Evolutionary conservation across 495 filamentous ascomycete genomes (phyloP).

Genomic region (Neurospora sp.): DNA sequence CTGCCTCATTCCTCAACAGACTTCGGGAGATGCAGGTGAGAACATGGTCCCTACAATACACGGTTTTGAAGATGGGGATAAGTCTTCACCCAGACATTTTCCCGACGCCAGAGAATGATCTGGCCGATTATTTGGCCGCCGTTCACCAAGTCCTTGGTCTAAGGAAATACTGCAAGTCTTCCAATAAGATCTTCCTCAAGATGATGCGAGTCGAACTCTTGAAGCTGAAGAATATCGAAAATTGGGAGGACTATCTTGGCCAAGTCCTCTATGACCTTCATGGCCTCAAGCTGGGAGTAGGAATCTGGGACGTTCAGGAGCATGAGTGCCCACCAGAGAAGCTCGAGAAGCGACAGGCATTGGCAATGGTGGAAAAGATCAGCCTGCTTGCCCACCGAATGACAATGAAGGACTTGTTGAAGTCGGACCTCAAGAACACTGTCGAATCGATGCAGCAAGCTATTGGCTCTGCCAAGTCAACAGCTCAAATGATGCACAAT

Average conservation of each 20-base stretch:
- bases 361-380: constrained; percentile 72
- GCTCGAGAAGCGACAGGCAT: constrained; percentile 63
- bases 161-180: constrained; percentile 75
- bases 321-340: constrained; percentile 66
- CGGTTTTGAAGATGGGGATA: constrained; percentile 64
- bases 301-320: constrained; percentile 55
- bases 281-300: constrained; percentile 66
- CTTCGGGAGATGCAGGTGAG: constrained; percentile 84
- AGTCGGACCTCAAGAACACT: constrained; percentile 73
- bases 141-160: constrained; percentile 81
- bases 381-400: constrained; percentile 69
- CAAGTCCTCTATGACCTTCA: constrained; percentile 87
- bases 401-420: constrained; percentile 83
- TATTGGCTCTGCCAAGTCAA: constrained; percentile 49
- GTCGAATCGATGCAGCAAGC: constrained; percentile 81
- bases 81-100: constrained; percentile 54
- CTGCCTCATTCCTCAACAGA: constrained; percentile 53
- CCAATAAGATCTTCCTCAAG: constrained; percentile 76
- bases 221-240: constrained; percentile 49
- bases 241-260: constrained; percentile 66
- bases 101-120: constrained; percentile 51
- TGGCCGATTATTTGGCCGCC: constrained; percentile 60
- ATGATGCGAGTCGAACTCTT: constrained; percentile 76
- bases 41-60: constrained; percentile 70
- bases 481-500: constrained; percentile 62